Conservation (phyloP, 1,284 basidiomycete species). For the Apiotrichum mycotoxinovorans region DNA sequence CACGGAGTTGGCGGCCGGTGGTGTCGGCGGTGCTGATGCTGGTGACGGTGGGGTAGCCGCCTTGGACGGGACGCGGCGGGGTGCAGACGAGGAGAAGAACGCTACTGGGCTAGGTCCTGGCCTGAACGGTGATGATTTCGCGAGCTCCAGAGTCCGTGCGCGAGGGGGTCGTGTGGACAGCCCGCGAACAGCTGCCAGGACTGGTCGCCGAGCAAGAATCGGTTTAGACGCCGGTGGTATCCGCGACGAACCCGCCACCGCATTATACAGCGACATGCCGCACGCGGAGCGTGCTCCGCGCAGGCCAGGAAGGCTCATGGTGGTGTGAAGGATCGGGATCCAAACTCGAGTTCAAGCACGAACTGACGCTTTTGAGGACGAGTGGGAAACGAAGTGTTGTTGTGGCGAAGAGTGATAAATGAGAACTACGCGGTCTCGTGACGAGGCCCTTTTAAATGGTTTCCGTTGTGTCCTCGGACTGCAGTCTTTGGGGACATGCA, state of each 20-base stretch:
- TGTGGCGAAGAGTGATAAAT: no score
- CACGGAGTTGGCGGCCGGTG: neutral
- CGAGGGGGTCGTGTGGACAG: neutral
- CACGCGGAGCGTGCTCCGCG: neutral
- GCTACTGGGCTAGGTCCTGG: constrained; percentile 1
- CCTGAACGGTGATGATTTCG: neutral
- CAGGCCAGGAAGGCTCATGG: constrained; percentile 1
- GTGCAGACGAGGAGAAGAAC: neutral
- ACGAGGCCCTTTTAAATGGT: no score
- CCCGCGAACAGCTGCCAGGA: neutral
- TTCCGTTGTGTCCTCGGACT: no score
- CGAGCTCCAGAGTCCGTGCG: neutral
- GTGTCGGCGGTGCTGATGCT: constrained; percentile 1
- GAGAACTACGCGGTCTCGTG: no score
- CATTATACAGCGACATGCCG: neutral
- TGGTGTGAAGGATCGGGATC: neutral
- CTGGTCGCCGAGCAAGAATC: neutral
- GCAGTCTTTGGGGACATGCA: no score
- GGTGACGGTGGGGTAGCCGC: neutral
- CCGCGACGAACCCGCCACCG: neutral
- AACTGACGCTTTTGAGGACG: neutral
- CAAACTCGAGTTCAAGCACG: neutral
- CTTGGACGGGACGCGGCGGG: neutral
- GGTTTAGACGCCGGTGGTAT: neutral
- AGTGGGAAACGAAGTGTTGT: no score